These are phyloP conservation scores for Venturia asperata DNA, from an alignment of 2,329 filamentous ascomycete species.

Conservation along the genomic window DNA sequence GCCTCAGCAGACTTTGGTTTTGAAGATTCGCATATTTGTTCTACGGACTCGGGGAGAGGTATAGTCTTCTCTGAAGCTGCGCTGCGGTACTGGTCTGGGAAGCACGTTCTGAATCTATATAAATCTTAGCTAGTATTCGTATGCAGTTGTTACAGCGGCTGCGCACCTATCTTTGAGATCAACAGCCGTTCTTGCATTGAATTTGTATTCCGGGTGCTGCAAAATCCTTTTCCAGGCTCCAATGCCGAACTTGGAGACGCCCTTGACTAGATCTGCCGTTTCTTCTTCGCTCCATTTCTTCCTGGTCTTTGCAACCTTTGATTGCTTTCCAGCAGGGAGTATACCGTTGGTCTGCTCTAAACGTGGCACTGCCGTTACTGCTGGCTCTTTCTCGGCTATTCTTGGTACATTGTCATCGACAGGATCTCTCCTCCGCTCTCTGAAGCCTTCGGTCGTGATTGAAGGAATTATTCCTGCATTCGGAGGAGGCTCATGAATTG, in stretches of 20 bases:
- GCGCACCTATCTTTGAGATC: conserved; percentile 53
- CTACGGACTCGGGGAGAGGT: neutral
- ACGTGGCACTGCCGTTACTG: conserved; percentile 10
- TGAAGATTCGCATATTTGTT: neutral
- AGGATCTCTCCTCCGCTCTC: conserved; percentile 1
- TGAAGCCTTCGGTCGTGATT: conserved; percentile 35
- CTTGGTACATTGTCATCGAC: neutral
- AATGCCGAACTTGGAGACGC: conserved; percentile 54
- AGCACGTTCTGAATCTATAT: conserved; percentile 42
- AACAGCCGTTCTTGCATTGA: conserved; percentile 50
- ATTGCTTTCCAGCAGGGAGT: conserved; percentile 25
- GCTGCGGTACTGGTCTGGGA: conserved; percentile 42
- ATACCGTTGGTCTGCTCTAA: neutral
- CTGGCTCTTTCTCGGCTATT: conserved; percentile 4
- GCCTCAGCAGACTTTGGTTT: conserved; percentile 5
- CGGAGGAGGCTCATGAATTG: conserved; percentile 56
- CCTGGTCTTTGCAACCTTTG: conserved; percentile 47
- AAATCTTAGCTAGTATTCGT: neutral
- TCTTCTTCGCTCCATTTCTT: conserved; percentile 58
- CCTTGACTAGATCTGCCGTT: conserved; percentile 50
- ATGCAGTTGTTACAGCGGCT: neutral
- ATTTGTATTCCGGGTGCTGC: conserved; percentile 48
- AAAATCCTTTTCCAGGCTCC: conserved; percentile 60
- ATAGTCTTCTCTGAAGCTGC: conserved; percentile 6
- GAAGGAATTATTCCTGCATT: conserved; percentile 54